phyloP scores from a whole-genome alignment of 2,329 filamentous ascomycete genomes.

The Trichoderma simmonsii region DNA sequence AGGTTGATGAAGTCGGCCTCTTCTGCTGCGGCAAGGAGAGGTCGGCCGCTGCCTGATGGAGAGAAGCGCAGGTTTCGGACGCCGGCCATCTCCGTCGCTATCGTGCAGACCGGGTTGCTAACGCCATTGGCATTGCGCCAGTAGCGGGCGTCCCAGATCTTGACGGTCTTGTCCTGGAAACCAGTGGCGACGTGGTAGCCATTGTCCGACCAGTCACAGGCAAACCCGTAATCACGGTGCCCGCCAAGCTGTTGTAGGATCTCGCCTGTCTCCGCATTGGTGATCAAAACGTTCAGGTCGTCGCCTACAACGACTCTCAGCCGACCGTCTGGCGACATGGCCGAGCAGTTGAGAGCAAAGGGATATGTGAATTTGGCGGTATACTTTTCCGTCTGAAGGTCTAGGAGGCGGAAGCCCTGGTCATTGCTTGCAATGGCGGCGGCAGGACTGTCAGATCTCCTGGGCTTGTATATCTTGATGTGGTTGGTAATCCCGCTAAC shows the following conservation, averaged over 20 bases:
- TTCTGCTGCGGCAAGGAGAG: conserved; percentile 68
- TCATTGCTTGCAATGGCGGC: conserved; percentile 65
- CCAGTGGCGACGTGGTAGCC: conserved; percentile 74
- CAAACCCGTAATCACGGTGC: conserved; percentile 70
- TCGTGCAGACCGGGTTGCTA: conserved; percentile 47
- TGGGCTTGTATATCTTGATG: conserved; percentile 54
- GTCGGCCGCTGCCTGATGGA: conserved; percentile 63
- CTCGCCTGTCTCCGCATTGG: conserved; percentile 64
- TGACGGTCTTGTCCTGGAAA: conserved; percentile 69
- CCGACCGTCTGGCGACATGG: conserved; percentile 67
- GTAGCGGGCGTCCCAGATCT: conserved; percentile 72
- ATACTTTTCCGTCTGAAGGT: conserved; percentile 58
- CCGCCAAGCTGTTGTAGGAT: conserved; percentile 56
- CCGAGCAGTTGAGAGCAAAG: conserved; percentile 68
- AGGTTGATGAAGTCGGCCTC: conserved; percentile 71
- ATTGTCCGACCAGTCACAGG: conserved; percentile 76
- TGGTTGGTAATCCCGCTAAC: conserved; percentile 63
- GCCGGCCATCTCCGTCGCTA: conserved; percentile 65
- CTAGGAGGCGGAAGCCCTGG: conserved; percentile 54
- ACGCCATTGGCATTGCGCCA: conserved; percentile 56
- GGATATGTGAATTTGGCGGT: conserved; percentile 51
- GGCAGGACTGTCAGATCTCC: conserved; percentile 49
- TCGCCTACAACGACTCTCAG: conserved; percentile 74
- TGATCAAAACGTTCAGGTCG: conserved; percentile 60
- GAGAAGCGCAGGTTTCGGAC: conserved; percentile 70